Percentiles rank a stretch among this genome's conserved stretches.
phyloP scores from a whole-genome alignment of 306 rosid genomes.

The Pachyrhizus erosus region DNA sequence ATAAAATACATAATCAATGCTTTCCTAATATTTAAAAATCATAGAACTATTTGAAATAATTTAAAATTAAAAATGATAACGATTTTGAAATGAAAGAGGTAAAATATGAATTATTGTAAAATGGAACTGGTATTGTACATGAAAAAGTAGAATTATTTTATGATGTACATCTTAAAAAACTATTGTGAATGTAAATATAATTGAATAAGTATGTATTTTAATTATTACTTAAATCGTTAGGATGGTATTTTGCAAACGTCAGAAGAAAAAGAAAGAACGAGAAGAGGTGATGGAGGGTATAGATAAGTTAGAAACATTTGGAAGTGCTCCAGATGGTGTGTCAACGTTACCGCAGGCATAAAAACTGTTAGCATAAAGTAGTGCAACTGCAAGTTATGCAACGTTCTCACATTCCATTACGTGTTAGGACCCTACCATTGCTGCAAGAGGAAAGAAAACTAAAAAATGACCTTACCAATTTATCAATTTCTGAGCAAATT shows the following conservation, averaged over 20 bases:
- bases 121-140: too few relatives aligned
- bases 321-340: conserved; percentile 35
- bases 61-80: too few relatives aligned
- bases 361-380: not conserved
- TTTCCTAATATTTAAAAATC: too few relatives aligned
- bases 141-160: too few relatives aligned
- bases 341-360: conserved; percentile 41
- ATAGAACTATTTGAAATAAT: too few relatives aligned
- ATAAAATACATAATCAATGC: too few relatives aligned
- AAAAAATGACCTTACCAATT: not conserved
- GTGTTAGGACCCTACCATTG: conserved; percentile 43
- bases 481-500: not conserved
- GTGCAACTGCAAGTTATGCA: not conserved
- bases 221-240: too few relatives aligned
- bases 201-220: too few relatives aligned
- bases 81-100: too few relatives aligned
- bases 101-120: too few relatives aligned
- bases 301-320: conserved; percentile 1
- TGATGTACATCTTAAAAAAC: too few relatives aligned
- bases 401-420: not conserved
- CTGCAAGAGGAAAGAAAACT: not conserved
- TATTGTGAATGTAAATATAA: too few relatives aligned
- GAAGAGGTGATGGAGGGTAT: not conserved
- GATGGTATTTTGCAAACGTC: not conserved
- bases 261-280: not conserved